These are phyloP conservation scores for Brasilioporus rufonigricans DNA, from an alignment of 768 basidiomycete species.

Conservation along the genomic window DNA sequence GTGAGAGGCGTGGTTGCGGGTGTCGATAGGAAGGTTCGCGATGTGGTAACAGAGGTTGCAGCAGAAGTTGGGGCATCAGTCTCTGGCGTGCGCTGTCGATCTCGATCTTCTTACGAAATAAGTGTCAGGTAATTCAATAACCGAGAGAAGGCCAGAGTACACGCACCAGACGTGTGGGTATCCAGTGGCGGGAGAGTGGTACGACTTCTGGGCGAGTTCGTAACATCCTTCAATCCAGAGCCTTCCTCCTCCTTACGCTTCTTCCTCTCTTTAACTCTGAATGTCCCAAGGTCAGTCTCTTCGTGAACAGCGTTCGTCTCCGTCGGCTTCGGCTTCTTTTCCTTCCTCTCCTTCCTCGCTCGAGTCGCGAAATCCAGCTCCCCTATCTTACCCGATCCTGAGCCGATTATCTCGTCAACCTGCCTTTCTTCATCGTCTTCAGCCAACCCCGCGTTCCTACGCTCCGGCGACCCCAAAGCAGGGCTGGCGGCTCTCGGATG, in stretches of 20 bases:
- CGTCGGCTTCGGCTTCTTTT: slow-evolving; percentile 24
- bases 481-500: slow-evolving; percentile 63
- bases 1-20: slow-evolving; percentile 42
- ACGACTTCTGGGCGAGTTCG: slow-evolving; percentile 50
- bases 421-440: slow-evolving; percentile 57
- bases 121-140: slow-evolving; percentile 15
- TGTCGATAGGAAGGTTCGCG: slow-evolving; percentile 41
- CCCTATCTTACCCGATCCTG: slow-evolving; percentile 12
- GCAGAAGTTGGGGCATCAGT: slow-evolving; percentile 36
- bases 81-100: slow-evolving; percentile 37
- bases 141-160: not conserved
- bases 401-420: slow-evolving; percentile 25
- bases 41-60: slow-evolving; percentile 34
- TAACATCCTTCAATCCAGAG: slow-evolving; percentile 56
- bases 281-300: slow-evolving; percentile 23
- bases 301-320: slow-evolving; percentile 20
- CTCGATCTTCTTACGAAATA: slow-evolving; percentile 30
- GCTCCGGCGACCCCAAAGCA: slow-evolving; percentile 61
- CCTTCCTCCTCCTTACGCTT: slow-evolving; percentile 39
- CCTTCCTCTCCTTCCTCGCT: slow-evolving; percentile 46
- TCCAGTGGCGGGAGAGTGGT: slow-evolving; percentile 36
- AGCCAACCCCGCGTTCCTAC: slow-evolving; percentile 52
- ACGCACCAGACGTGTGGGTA: slow-evolving; percentile 37
- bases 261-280: slow-evolving; percentile 39
- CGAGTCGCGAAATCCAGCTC: slow-evolving; percentile 18